Evolutionary conservation across 108 stramenopile genomes (phyloP).

Genomic region (Phaeodactylum tricornutum): DNA sequence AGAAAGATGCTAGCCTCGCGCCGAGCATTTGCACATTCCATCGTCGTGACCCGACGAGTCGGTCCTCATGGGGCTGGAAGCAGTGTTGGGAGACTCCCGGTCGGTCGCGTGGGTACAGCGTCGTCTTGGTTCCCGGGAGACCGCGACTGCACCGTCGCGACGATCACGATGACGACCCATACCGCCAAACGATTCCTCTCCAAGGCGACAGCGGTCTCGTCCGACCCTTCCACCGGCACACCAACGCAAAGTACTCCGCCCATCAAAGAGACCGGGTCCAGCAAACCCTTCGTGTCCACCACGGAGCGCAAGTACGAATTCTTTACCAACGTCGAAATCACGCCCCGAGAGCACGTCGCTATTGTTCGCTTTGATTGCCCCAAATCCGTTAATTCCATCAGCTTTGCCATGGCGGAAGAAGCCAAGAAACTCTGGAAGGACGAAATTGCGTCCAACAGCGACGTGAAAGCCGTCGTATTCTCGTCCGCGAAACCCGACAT

Average conservation of each 20-base stretch:
- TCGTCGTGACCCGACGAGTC: too few species aligned
- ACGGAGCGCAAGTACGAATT: conserved; percentile 72
- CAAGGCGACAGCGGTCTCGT: not conserved
- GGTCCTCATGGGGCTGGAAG: too few species aligned
- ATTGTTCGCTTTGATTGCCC: conserved; percentile 89
- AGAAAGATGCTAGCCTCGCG: too few species aligned
- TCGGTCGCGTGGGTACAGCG: too few species aligned
- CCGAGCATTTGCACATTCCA: too few species aligned
- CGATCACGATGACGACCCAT: too few species aligned
- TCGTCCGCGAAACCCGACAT: conserved; percentile 90
- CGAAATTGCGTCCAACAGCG: conserved; percentile 45
- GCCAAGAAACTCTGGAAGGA: conserved; percentile 74
- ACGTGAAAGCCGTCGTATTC: conserved; percentile 92
- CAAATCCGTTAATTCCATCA: conserved; percentile 91
- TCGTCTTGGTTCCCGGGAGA: too few species aligned
- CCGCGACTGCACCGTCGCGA: too few species aligned
- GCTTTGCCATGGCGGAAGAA: conserved; percentile 76
- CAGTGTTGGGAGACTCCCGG: too few species aligned
- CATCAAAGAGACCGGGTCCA: not conserved
- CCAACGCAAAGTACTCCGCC: too few species aligned
- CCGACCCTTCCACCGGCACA: not conserved
- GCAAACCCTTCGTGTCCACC: conserved; percentile 39
- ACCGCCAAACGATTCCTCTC: conserved; percentile 1
- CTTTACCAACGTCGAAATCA: conserved; percentile 78
- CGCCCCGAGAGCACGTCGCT: conserved; percentile 61